Evolutionary conservation across 768 basidiomycete species (phyloP).

Genomic region (Coprinopsis marcescibilis): DNA sequence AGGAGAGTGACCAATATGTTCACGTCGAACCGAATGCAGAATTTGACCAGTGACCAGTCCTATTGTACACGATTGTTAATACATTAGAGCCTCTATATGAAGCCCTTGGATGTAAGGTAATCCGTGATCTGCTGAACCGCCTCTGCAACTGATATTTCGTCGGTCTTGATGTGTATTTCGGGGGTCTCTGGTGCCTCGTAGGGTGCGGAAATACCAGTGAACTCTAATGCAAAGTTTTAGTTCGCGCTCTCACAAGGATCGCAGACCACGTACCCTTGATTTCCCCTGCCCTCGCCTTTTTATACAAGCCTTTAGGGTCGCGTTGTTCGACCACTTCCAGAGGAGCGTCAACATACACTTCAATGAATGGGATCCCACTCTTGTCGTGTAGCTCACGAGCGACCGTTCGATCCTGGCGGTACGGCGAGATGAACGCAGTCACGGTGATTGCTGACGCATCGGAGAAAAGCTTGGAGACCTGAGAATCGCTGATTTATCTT

Average conservation of each 20-base stretch:
- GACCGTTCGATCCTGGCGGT: constrained; percentile 74
- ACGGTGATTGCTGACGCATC: constrained; percentile 81
- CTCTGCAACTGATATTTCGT: constrained; percentile 69
- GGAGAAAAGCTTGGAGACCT: constrained; percentile 94
- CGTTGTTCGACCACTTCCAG: constrained; percentile 82
- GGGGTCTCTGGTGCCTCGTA: constrained; percentile 85
- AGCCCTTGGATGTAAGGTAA: constrained; percentile 69
- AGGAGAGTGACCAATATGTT: constrained; percentile 39
- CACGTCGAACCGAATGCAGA: not conserved
- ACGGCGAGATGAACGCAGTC: constrained; percentile 99
- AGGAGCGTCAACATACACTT: constrained; percentile 94
- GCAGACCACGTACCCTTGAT: constrained; percentile 73
- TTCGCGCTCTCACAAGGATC: too few relatives aligned
- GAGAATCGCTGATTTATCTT: constrained; percentile 2
- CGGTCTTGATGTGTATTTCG: constrained; percentile 90
- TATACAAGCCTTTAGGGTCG: constrained; percentile 97
- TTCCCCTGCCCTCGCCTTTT: constrained; percentile 90
- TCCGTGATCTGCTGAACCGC: constrained; percentile 74
- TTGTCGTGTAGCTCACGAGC: constrained; percentile 80
- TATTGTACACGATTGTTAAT: constrained; percentile 1
- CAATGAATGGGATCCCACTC: constrained; percentile 74
- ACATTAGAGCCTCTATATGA: constrained; percentile 31
- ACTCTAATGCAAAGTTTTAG: constrained; percentile 51
- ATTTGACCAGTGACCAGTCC: not conserved
- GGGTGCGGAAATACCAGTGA: constrained; percentile 96